Percentiles rank a stretch among this genome's conserved stretches.
These are phyloP conservation scores for Hemerocallis citrina DNA, from an alignment of 106 monocot species.

Conservation along the genomic window DNA sequence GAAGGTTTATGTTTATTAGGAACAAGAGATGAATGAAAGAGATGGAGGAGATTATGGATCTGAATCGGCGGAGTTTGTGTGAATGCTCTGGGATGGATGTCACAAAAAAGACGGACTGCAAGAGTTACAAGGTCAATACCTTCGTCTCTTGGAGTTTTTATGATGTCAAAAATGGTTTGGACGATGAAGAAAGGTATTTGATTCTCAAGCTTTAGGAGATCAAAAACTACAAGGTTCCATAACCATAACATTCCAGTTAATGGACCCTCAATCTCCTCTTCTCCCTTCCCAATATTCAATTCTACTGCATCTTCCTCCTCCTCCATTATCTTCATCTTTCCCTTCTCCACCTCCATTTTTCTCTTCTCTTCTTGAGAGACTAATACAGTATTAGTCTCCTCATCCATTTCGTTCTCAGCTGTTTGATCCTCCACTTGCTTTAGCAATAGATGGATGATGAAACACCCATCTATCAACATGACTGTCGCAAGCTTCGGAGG, in stretches of 20 bases:
- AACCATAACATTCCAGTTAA: neutral
- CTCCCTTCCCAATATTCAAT: slow-evolving; percentile 1
- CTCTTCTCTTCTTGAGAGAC: neutral
- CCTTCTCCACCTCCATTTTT: neutral
- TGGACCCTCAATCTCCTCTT: neutral
- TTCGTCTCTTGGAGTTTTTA: neutral
- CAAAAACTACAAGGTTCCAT: slow-evolving; percentile 1
- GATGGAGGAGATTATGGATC: neutral
- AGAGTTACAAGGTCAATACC: neutral
- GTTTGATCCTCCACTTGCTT: neutral
- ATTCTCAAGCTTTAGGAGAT: slow-evolving; percentile 11
- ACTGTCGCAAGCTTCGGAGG: neutral
- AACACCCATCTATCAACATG: slow-evolving; percentile 3
- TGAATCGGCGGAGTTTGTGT: neutral
- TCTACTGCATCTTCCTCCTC: neutral
- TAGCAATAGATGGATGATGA: slow-evolving; percentile 2
- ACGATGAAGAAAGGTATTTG: slow-evolving; percentile 12
- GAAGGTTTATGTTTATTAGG: neutral
- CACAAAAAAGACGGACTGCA: slow-evolving; percentile 1
- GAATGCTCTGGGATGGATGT: neutral
- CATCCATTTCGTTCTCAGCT: neutral
- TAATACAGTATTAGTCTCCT: neutral
- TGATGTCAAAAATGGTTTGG: slow-evolving; percentile 5
- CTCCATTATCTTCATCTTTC: neutral
- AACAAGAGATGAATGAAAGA: slow-evolving; percentile 1